Evolutionary conservation across 768 basidiomycete genomes (phyloP).

Genomic region (Ephemerocybe angulata): DNA sequence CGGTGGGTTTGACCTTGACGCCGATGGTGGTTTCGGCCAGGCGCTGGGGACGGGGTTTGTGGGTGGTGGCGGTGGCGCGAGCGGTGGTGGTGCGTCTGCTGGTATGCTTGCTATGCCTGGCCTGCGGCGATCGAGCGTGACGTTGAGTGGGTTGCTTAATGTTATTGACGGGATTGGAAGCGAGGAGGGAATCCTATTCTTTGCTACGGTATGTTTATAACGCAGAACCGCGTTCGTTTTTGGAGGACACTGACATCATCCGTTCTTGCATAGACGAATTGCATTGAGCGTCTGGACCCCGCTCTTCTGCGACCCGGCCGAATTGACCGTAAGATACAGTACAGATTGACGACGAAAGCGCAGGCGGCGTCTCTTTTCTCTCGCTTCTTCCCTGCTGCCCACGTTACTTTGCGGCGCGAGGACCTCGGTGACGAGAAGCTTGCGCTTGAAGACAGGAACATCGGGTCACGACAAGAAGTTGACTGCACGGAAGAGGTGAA

Average conservation of each 20-base stretch:
- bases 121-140: conserved; percentile 33
- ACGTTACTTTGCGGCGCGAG: conserved; percentile 17
- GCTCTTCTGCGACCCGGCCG: conserved; percentile 56
- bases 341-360: conserved; percentile 42
- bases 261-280: conserved; percentile 40
- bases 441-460: too few relatives aligned
- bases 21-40: conserved; percentile 20
- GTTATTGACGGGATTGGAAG: conserved; percentile 58
- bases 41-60: not conserved
- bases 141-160: conserved; percentile 54
- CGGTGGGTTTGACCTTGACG: conserved; percentile 42
- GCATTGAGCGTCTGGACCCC: conserved; percentile 51
- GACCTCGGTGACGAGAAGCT: too few relatives aligned
- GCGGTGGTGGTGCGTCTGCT: too few relatives aligned
- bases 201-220: conserved; percentile 45
- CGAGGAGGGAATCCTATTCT: conserved; percentile 59
- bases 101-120: not conserved
- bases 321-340: conserved; percentile 52
- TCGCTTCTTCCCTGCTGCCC: conserved; percentile 44
- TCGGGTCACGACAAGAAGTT: conserved; percentile 14
- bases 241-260: not conserved
- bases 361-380: conserved; percentile 48
- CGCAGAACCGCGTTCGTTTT: too few relatives aligned
- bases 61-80: not conserved
- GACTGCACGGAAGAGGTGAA: conserved; percentile 1